Evolutionary conservation across 139 green algal species (phyloP).

Genomic region (Zygnema circumcarinatum): DNA sequence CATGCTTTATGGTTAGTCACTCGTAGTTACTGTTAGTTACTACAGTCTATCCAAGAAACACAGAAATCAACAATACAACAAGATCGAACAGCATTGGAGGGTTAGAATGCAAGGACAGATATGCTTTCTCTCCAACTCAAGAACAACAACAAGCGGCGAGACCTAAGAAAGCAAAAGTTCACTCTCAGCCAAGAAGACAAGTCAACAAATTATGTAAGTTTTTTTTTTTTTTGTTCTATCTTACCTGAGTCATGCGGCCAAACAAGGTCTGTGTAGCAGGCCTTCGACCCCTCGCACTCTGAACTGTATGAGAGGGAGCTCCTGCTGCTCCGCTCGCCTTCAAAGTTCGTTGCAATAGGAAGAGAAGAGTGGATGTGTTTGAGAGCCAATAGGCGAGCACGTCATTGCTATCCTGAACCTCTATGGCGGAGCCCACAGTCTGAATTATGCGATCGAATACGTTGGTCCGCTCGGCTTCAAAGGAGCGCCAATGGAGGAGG

Average conservation of each 20-base stretch:
- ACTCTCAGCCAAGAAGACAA: too few relatives aligned
- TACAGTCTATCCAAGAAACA: background rate
- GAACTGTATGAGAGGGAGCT: background rate
- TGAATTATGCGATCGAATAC: slow-evolving; percentile 96
- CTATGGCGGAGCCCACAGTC: slow-evolving; percentile 80
- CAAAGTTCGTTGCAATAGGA: slow-evolving; percentile 86
- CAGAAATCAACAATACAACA: too few relatives aligned
- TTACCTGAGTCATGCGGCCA: slow-evolving; percentile 53
- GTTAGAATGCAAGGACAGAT: too few relatives aligned
- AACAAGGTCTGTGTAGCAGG: slow-evolving; percentile 12
- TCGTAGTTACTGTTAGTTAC: too few relatives aligned
- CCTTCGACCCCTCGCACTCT: slow-evolving; percentile 16
- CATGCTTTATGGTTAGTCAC: too few relatives aligned
- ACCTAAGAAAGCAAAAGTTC: background rate
- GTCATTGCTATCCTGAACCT: slow-evolving; percentile 75
- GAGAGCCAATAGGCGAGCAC: slow-evolving; percentile 93
- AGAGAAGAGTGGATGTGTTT: slow-evolving; percentile 94
- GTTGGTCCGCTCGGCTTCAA: slow-evolving; percentile 89
- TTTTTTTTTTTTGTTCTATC: too few relatives aligned
- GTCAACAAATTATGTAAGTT: too few relatives aligned
- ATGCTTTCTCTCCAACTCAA: too few relatives aligned
- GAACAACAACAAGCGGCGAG: too few relatives aligned
- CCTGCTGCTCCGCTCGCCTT: slow-evolving; percentile 44
- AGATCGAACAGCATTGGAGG: too few relatives aligned
- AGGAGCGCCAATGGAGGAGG: slow-evolving; percentile 86